Percentiles rank a stretch among this genome's conserved stretches.
Evolutionary conservation across 2,329 filamentous ascomycete genomes (phyloP).

Genomic region (Cladosporium cucumerinum): DNA sequence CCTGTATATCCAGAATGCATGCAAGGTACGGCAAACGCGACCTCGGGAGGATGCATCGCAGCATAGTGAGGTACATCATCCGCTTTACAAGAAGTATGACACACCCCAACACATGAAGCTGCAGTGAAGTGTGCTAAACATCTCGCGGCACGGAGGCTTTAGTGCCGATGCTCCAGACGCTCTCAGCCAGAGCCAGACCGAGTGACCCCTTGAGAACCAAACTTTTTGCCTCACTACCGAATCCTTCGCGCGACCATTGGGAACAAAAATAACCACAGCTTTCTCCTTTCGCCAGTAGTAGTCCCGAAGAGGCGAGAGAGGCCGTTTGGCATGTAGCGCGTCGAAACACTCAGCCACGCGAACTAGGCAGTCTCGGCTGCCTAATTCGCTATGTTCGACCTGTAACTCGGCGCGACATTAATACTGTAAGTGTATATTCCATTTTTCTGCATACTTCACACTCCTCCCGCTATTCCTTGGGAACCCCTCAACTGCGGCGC

Average conservation of each 20-base stretch:
- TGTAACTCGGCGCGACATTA: not conserved
- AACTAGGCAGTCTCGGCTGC: not conserved
- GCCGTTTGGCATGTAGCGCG: not conserved
- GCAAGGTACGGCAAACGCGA: not conserved
- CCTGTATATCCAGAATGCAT: not conserved
- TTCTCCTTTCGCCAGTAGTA: not conserved
- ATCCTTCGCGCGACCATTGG: not conserved
- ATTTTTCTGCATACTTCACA: not conserved
- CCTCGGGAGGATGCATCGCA: too few relatives aligned
- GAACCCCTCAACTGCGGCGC: not conserved
- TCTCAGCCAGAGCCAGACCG: not conserved
- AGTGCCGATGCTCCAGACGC: not conserved
- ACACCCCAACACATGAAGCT: not conserved
- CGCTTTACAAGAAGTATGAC: not conserved
- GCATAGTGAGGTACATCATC: too few relatives aligned
- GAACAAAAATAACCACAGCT: not conserved
- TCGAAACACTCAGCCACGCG: not conserved
- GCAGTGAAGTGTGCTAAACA: not conserved
- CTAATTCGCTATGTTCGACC: not conserved
- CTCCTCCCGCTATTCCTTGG: not conserved
- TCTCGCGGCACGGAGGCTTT: not conserved
- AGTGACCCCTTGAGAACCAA: not conserved
- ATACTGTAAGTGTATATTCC: not conserved
- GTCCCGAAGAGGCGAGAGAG: not conserved
- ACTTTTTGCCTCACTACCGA: not conserved